These are phyloP conservation scores for Phaeotremella skinneri DNA, from an alignment of 768 basidiomycete genomes.

Conservation along the genomic window DNA sequence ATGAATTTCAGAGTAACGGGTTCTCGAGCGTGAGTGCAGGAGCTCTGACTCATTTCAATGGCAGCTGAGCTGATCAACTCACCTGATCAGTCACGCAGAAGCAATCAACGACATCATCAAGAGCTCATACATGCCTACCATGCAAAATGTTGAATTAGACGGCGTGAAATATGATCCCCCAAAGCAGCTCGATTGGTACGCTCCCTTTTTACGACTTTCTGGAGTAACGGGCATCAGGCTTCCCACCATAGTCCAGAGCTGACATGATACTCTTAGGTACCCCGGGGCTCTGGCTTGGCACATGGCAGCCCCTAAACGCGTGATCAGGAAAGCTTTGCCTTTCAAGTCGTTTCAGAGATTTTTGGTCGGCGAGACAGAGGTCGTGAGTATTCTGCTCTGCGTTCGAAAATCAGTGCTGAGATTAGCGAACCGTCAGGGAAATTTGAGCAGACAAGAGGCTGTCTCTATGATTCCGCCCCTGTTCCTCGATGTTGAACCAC, in stretches of 20 bases:
- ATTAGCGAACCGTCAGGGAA: conserved; percentile 61
- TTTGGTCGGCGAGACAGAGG: conserved; percentile 95
- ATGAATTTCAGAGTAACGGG: conserved; percentile 93
- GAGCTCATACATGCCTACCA: conserved; percentile 70
- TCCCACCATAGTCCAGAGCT: neutral
- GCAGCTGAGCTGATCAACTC: conserved; percentile 13
- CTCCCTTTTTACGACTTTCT: neutral
- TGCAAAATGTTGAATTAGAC: conserved; percentile 73
- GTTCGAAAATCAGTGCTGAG: neutral
- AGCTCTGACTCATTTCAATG: conserved; percentile 29
- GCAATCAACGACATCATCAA: conserved; percentile 76
- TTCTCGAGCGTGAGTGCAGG: conserved; percentile 74
- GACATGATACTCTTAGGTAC: conserved; percentile 63
- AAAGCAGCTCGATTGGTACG: conserved; percentile 77
- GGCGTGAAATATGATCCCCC: conserved; percentile 74
- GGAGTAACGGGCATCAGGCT: neutral
- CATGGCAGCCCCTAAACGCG: conserved; percentile 83
- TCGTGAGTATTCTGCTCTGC: conserved; percentile 59
- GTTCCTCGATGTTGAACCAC: conserved; percentile 87
- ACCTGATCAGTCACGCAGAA: conserved; percentile 55
- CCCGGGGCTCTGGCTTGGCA: conserved; percentile 96
- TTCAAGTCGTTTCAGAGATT: conserved; percentile 95
- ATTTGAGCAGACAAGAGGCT: conserved; percentile 91
- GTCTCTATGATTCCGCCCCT: conserved; percentile 99
- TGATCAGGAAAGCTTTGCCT: conserved; percentile 78